Conservation (phyloP, 768 basidiomycete genomes). For the Tephrocybe sp. region DNA sequence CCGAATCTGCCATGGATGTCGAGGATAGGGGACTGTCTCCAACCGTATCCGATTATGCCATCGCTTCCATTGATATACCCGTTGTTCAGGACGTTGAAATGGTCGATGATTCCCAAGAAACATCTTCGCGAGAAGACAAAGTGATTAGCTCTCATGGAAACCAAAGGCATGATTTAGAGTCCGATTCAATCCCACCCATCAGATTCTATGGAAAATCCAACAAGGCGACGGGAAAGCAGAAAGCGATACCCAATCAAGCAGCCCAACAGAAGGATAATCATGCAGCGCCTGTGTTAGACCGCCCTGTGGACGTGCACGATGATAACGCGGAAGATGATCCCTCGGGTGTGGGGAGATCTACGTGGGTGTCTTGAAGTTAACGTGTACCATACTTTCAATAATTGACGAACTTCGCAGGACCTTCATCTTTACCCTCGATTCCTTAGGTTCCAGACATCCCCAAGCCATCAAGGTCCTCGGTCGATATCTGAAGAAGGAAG, state of each 20-base stretch:
- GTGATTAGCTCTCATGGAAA: background rate
- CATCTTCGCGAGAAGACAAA: background rate
- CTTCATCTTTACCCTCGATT: slow-evolving; percentile 88
- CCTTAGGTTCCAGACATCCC: slow-evolving; percentile 73
- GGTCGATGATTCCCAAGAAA: slow-evolving; percentile 4
- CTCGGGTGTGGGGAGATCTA: no score
- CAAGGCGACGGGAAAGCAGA: slow-evolving; percentile 21
- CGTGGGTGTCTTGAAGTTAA: no score
- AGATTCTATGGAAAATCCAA: slow-evolving; percentile 14
- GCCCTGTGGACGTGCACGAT: background rate
- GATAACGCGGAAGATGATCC: slow-evolving; percentile 2
- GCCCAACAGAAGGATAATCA: background rate
- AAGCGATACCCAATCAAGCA: slow-evolving; percentile 11
- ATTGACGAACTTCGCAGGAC: slow-evolving; percentile 43
- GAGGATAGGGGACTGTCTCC: slow-evolving; percentile 10
- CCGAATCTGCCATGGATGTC: slow-evolving; percentile 16
- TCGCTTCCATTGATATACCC: background rate
- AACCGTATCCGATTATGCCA: slow-evolving; percentile 10
- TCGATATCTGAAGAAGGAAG: slow-evolving; percentile 75
- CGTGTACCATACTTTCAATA: no score
- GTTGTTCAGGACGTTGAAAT: slow-evolving; percentile 8
- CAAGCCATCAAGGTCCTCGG: slow-evolving; percentile 60
- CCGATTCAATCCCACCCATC: slow-evolving; percentile 1
- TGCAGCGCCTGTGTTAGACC: background rate
- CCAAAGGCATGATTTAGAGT: background rate